Conservation (phyloP, 148 eudicot genomes). For the Chenopodium formosanum region DNA sequence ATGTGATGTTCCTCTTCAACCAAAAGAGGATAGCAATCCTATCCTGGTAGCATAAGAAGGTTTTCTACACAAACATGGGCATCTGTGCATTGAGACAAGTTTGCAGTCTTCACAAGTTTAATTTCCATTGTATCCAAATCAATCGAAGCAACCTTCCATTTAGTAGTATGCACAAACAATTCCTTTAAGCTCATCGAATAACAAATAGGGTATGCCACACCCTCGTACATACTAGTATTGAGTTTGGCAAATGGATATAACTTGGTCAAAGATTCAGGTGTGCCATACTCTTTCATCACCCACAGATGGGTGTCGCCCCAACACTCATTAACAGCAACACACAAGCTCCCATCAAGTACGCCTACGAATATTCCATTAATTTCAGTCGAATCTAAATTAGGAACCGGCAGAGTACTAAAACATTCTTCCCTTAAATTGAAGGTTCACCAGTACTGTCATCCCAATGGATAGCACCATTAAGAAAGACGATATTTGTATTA, state of each 20-base stretch:
- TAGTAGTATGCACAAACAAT: not conserved
- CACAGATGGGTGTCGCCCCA: not conserved
- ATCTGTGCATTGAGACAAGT: not conserved
- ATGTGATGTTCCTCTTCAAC: conserved; percentile 1
- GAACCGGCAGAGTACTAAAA: not conserved
- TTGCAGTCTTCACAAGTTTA: not conserved
- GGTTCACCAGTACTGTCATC: not conserved
- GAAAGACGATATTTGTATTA: not conserved
- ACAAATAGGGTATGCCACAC: not conserved
- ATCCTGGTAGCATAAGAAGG: conserved; percentile 4
- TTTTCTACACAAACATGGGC: conserved; percentile 22
- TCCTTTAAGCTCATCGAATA: conserved; percentile 6
- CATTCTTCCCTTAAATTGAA: not conserved
- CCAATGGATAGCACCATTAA: conserved; percentile 23
- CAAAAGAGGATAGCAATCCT: too few relatives aligned
- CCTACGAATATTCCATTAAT: not conserved
- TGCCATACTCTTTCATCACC: conserved; percentile 23
- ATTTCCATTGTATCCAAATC: conserved; percentile 19
- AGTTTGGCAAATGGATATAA: not conserved
- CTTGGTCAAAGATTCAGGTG: conserved; percentile 18
- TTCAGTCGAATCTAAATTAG: not conserved
- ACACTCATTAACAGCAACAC: not conserved
- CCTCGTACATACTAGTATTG: not conserved
- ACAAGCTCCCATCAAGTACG: conserved; percentile 19
- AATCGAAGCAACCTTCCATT: not conserved